Evolutionary conservation across 1,139 yeast species (phyloP).

Genomic region (Suhomyces anneliseae): DNA sequence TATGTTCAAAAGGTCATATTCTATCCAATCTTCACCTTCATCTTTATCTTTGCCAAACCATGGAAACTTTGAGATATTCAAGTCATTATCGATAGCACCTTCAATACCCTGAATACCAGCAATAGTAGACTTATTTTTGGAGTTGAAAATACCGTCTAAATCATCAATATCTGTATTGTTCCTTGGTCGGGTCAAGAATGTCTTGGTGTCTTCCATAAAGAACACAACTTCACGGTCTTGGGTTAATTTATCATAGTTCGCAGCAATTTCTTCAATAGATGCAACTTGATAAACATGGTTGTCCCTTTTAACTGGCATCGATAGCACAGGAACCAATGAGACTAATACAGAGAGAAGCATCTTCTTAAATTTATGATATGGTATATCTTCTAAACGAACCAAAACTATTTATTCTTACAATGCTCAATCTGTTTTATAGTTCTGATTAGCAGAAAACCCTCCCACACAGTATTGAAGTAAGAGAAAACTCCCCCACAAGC

Average conservation of each 20-base stretch:
- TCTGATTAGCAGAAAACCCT: neutral
- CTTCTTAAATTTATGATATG: neutral
- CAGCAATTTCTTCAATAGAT: neutral
- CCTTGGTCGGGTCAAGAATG: conserved; percentile 1
- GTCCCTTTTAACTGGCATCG: neutral
- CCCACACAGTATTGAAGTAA: too few relatives aligned
- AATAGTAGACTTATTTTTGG: too few relatives aligned
- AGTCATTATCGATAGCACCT: neutral
- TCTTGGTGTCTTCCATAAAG: conserved; percentile 3
- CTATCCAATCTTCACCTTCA: conserved; percentile 17
- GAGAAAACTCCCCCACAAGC: too few relatives aligned
- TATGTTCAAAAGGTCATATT: conserved; percentile 10
- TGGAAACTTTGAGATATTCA: neutral
- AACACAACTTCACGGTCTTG: conserved; percentile 1
- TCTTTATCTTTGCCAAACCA: neutral
- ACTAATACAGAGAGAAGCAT: neutral
- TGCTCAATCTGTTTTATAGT: too few relatives aligned
- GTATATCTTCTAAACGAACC: too few relatives aligned
- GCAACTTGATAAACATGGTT: neutral
- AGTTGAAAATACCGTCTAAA: neutral
- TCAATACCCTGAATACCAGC: neutral
- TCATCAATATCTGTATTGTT: neutral
- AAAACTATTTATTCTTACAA: too few relatives aligned
- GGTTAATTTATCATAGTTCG: neutral
- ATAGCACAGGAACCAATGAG: neutral